Percentiles rank a stretch among this genome's conserved stretches.
phyloP scores from a whole-genome alignment of 805 yeast species.

The Saccharomycopsis fermentans region DNA sequence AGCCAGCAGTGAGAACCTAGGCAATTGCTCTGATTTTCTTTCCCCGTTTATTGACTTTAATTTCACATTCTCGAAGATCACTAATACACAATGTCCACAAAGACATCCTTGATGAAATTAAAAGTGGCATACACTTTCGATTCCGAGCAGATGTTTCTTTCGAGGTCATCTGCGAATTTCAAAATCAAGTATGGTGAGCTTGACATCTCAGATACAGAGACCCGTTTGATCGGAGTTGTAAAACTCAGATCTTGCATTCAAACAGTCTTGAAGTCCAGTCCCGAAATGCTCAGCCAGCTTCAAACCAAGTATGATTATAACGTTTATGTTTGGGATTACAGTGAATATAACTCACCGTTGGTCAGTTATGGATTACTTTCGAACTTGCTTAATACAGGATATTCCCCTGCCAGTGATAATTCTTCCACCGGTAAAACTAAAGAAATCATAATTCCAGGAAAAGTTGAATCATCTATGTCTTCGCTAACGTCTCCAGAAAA shows the following conservation, averaged over 20 bases:
- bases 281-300: conserved; percentile 11
- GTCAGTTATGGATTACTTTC: conserved; percentile 16
- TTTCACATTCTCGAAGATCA: too few species aligned
- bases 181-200: conserved; percentile 17
- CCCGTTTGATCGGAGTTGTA: conserved; percentile 16
- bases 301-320: conserved; percentile 14
- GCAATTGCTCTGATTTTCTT: too few species aligned
- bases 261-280: conserved; percentile 14
- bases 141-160: conserved; percentile 13
- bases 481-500: not conserved
- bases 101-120: conserved; percentile 16
- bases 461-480: conserved; percentile 6
- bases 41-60: not conserved
- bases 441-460: conserved; percentile 17
- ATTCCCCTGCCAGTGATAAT: not conserved
- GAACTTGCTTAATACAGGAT: conserved; percentile 14
- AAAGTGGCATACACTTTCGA: conserved; percentile 17
- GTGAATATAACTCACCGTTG: conserved; percentile 17
- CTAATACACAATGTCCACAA: conserved; percentile 11
- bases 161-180: conserved; percentile 1
- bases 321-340: conserved; percentile 17
- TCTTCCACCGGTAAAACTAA: not conserved
- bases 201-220: conserved; percentile 13
- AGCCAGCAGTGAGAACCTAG: too few species aligned
- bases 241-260: conserved; percentile 12